Evolutionary conservation across 1,284 basidiomycete genomes (phyloP).

Genomic region (Taiwanofungus camphoratus): DNA sequence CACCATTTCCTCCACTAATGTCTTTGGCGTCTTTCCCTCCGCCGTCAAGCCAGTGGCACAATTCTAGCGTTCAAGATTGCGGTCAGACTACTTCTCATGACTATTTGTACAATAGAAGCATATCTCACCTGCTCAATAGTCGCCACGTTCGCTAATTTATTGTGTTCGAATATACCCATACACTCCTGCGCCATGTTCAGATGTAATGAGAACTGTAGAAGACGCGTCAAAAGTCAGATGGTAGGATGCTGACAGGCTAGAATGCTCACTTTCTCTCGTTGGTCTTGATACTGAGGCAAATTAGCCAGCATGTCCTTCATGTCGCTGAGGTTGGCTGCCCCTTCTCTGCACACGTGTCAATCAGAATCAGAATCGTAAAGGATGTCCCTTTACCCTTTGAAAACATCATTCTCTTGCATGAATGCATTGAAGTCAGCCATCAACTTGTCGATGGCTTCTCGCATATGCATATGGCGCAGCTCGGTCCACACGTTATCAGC

Average conservation of each 20-base stretch:
- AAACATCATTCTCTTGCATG: constrained; percentile 88
- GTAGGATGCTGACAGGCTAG: not conserved
- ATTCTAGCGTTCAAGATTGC: constrained; percentile 43
- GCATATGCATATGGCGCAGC: constrained; percentile 96
- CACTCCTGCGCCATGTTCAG: constrained; percentile 97
- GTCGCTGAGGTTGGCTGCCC: constrained; percentile 88
- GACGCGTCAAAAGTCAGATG: not conserved
- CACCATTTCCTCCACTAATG: constrained; percentile 97
- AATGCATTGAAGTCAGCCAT: constrained; percentile 95
- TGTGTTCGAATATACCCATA: constrained; percentile 89
- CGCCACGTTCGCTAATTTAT: constrained; percentile 81
- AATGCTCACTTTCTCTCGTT: constrained; percentile 84
- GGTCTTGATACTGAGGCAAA: constrained; percentile 93
- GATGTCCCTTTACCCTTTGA: constrained; percentile 59
- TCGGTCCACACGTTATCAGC: constrained; percentile 88
- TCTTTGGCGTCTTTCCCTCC: constrained; percentile 88
- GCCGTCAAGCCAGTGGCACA: constrained; percentile 88
- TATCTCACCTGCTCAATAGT: constrained; percentile 84
- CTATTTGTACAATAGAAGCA: not conserved
- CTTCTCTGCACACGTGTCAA: constrained; percentile 42
- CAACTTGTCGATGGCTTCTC: constrained; percentile 94
- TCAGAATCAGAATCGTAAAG: not conserved
- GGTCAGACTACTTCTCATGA: constrained; percentile 3
- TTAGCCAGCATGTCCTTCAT: constrained; percentile 99
- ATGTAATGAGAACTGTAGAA: constrained; percentile 86